Percentiles rank a stretch among this genome's conserved stretches.
These are phyloP conservation scores for Colletotrichum zoysiae DNA, from an alignment of 2,329 filamentous ascomycete species.

Conservation along the genomic window DNA sequence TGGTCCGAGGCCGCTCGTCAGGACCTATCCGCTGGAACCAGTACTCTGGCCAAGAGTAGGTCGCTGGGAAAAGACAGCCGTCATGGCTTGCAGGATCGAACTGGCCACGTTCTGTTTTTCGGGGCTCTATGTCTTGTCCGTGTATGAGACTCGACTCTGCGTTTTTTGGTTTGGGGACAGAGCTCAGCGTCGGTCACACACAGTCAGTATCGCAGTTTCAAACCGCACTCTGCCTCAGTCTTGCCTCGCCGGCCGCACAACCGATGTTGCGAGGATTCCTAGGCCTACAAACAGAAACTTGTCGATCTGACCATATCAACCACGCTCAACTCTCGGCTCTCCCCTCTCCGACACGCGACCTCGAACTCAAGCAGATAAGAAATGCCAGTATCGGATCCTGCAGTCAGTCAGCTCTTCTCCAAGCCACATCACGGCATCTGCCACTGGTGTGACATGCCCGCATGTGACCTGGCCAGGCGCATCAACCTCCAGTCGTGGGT, in stretches of 20 bases:
- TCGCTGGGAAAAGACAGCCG: conserved; percentile 52
- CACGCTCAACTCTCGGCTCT: conserved; percentile 60
- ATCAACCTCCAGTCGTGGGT: conserved; percentile 65
- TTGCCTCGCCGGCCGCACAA: conserved; percentile 29
- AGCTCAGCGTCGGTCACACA: conserved; percentile 61
- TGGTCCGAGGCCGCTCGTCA: conserved; percentile 80
- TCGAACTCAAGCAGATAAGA: conserved; percentile 35
- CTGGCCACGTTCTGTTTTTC: conserved; percentile 15
- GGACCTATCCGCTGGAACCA: conserved; percentile 73
- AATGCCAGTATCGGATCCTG: conserved; percentile 37
- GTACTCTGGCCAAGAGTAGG: conserved; percentile 64
- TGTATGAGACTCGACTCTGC: conserved; percentile 17
- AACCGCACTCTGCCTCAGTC: conserved; percentile 9
- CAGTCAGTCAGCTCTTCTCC: conserved; percentile 53
- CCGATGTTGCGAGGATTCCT: conserved; percentile 53
- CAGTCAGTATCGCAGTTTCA: conserved; percentile 55
- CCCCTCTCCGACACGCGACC: conserved; percentile 47
- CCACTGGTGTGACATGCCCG: conserved; percentile 59
- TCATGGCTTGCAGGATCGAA: conserved; percentile 46
- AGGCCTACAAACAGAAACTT: conserved; percentile 62
- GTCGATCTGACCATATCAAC: conserved; percentile 49
- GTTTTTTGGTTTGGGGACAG: conserved; percentile 53
- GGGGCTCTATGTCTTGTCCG: conserved; percentile 18
- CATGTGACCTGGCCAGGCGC: conserved; percentile 68
- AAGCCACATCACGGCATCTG: conserved; percentile 56